Evolutionary conservation across 2,329 filamentous ascomycete species (phyloP).

Genomic region (Achaetomium macrosporum): DNA sequence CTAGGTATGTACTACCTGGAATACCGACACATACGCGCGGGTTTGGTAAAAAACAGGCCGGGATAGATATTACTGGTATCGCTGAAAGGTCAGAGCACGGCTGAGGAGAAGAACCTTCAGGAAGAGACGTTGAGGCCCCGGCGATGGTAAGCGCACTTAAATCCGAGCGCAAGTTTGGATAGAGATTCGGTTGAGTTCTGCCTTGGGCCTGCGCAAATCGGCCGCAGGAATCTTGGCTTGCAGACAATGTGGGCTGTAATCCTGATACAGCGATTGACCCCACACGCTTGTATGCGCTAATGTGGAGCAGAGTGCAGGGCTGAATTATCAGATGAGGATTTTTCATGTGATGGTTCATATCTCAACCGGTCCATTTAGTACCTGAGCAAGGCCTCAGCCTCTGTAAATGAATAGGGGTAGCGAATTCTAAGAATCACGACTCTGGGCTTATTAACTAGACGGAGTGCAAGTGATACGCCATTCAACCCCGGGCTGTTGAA

Average conservation of each 20-base stretch:
- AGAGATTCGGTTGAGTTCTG: conserved; percentile 15
- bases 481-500: no score
- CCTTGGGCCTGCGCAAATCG: conserved; percentile 17
- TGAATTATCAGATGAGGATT: no score
- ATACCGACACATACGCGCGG: conserved; percentile 10
- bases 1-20: conserved; percentile 10
- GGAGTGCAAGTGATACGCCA: no score
- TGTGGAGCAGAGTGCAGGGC: neutral
- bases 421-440: no score
- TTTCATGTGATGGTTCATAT: neutral
- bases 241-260: neutral
- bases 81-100: neutral
- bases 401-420: no score
- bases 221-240: conserved; percentile 9
- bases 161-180: neutral
- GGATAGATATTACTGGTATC: neutral
- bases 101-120: neutral
- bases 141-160: conserved; percentile 11
- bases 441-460: no score
- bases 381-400: no score
- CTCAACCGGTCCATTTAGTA: no score
- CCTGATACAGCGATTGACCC: conserved; percentile 13
- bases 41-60: neutral
- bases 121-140: neutral
- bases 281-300: conserved; percentile 18